phyloP scores from a whole-genome alignment of 73 alveolate species.

The Uronychia setigera region DNA sequence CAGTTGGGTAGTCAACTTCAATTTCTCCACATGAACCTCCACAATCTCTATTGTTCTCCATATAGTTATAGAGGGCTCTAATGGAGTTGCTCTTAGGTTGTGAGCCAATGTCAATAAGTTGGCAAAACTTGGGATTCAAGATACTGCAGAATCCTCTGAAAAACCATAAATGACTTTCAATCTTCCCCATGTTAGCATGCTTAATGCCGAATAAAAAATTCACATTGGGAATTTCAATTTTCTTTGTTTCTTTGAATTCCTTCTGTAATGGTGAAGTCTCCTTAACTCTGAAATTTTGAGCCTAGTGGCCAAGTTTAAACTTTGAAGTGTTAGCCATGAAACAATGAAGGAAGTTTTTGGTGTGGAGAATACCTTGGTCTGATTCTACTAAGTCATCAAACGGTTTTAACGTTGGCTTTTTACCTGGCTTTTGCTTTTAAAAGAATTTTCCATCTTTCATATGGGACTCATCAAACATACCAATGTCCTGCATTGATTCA shows the following conservation, averaged over 20 bases:
- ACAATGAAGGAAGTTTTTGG: background rate
- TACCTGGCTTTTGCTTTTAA: background rate
- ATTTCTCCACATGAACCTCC: constrained; percentile 60
- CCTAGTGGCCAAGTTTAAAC: background rate
- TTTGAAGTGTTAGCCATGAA: background rate
- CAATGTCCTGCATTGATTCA: background rate
- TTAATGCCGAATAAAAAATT: background rate
- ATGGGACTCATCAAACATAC: background rate
- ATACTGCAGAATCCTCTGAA: constrained; percentile 38
- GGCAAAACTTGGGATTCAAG: constrained; percentile 30
- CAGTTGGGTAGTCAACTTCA: constrained; percentile 27
- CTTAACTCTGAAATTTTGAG: background rate
- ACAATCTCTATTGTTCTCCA: constrained; percentile 6
- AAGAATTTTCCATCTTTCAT: background rate
- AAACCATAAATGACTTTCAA: constrained; percentile 43
- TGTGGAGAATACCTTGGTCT: background rate
- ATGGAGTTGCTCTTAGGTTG: constrained; percentile 32
- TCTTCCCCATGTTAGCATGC: constrained; percentile 28
- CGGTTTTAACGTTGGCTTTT: background rate
- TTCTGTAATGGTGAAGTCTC: background rate
- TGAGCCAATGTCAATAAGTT: constrained; percentile 32
- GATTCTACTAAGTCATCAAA: background rate
- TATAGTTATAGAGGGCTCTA: constrained; percentile 1
- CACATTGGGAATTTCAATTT: background rate
- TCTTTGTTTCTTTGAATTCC: background rate